Conservation (phyloP, 768 basidiomycete genomes). For the Mycena olivaceomarginata region DNA sequence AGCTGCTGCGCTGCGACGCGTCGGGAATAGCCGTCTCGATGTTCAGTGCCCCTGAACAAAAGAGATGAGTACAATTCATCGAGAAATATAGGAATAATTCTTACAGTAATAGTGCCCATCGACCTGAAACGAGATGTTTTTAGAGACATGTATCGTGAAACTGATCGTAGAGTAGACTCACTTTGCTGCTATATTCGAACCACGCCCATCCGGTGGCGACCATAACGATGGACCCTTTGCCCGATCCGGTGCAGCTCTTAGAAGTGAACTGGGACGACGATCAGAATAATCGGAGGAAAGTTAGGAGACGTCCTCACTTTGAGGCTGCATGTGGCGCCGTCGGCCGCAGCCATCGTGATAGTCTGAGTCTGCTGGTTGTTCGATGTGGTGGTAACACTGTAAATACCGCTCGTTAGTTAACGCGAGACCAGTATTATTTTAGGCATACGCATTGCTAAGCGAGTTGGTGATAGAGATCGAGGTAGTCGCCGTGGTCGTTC, state of each 20-base stretch:
- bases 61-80: background rate
- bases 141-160: background rate
- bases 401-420: background rate
- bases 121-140: background rate
- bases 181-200: slow-evolving; percentile 28
- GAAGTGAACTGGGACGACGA: slow-evolving; percentile 21
- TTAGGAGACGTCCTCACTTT: background rate
- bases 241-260: slow-evolving; percentile 29
- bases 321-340: slow-evolving; percentile 32
- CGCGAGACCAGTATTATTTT: too few species aligned
- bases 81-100: background rate
- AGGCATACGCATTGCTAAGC: slow-evolving; percentile 25
- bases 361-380: slow-evolving; percentile 34
- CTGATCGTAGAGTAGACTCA: background rate
- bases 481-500: slow-evolving; percentile 11
- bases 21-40: slow-evolving; percentile 24
- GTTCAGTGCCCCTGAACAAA: slow-evolving; percentile 32
- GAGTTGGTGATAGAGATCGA: slow-evolving; percentile 29
- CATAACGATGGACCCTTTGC: slow-evolving; percentile 26
- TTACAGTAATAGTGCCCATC: slow-evolving; percentile 32
- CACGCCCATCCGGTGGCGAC: slow-evolving; percentile 33
- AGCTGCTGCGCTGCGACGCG: slow-evolving; percentile 27
- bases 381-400: slow-evolving; percentile 20
- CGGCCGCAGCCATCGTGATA: slow-evolving; percentile 29
- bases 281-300: background rate